Conservation (phyloP, 1,139 yeast species). For the Kazachstania sp. region DNA sequence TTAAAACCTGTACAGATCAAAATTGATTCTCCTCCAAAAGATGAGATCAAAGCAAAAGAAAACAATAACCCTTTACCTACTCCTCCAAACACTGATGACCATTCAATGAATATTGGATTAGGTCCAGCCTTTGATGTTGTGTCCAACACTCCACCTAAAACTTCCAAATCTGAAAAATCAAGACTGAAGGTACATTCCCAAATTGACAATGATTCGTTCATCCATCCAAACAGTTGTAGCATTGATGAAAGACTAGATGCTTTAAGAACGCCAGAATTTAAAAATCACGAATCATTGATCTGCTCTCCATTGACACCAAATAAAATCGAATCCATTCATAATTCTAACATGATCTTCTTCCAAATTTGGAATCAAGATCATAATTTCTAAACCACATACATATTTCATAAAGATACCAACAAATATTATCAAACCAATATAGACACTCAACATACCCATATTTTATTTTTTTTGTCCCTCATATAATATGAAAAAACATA, state of each 20-base stretch:
- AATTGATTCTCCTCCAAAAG: background rate
- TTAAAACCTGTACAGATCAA: too few relatives aligned
- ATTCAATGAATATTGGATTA: background rate
- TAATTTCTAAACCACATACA: background rate
- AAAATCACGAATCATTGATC: background rate
- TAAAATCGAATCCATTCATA: slow-evolving; percentile 1
- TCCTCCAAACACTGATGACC: slow-evolving; percentile 2
- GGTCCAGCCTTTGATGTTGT: slow-evolving; percentile 1
- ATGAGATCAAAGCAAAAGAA: background rate
- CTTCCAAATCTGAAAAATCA: background rate
- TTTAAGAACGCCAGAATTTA: slow-evolving; percentile 9
- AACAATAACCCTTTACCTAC: background rate
- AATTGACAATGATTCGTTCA: too few relatives aligned
- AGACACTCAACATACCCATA: too few relatives aligned
- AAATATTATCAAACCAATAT: too few relatives aligned
- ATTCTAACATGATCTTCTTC: background rate
- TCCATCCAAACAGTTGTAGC: slow-evolving; percentile 1
- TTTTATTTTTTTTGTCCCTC: too few relatives aligned
- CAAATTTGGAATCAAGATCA: slow-evolving; percentile 4
- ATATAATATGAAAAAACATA: too few relatives aligned
- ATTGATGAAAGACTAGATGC: slow-evolving; percentile 8
- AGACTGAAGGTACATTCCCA: background rate
- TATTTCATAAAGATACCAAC: too few relatives aligned
- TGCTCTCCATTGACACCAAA: slow-evolving; percentile 4
- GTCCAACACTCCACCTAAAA: background rate